Evolutionary conservation across 2,329 filamentous ascomycete genomes (phyloP), one percentile per base, ranked within the genome.

Genomic region (Colletotrichum sublineola): DNA sequence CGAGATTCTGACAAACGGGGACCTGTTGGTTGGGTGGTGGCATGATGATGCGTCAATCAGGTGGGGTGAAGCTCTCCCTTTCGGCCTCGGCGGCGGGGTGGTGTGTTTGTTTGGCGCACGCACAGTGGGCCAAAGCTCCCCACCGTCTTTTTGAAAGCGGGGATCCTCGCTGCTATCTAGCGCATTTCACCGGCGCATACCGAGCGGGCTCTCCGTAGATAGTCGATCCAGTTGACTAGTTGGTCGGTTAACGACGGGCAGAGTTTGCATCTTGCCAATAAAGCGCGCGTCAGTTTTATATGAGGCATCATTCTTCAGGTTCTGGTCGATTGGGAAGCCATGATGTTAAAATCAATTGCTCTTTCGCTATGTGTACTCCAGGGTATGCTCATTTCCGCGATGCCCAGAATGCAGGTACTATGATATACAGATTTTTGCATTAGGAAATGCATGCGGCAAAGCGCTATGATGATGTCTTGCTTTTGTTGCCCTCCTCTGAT

Each of bases 11-110:
- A 74, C 73, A 74, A 74, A 74, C 62, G 52, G 62, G 38, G 57
- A 38, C 57, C 42, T 73, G 73, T 58, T 74, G 73, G 73, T 74
- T 74, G 73, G 73, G 67, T 63, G 66, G 71, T 73, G 70, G 73
- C 56, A 62, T 63, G 73, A 73, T 73, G 65, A 70, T 70, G 66
- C 60, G 60, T 70, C 60, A 70, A 73, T 61, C 46, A 73, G 40
- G 70, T 73, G 70, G 70, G 70, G 70, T 73, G 66, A 70, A 70
- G 70, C 66, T 73, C 46, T 73, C 60, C 66, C 53, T 53, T 62
- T 62, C 56, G 44, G 69, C 48, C 60, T 50, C 20, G 42, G 42
- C 63, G 55, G 65, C 53, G 44, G 67, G 61, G 48, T 63, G 61
- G 46, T 31, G 46, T 38, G 42, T 42, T 29, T 29, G 48, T 55